Conservation (phyloP, 768 basidiomycete species). For the Tulasnella sp. region DNA sequence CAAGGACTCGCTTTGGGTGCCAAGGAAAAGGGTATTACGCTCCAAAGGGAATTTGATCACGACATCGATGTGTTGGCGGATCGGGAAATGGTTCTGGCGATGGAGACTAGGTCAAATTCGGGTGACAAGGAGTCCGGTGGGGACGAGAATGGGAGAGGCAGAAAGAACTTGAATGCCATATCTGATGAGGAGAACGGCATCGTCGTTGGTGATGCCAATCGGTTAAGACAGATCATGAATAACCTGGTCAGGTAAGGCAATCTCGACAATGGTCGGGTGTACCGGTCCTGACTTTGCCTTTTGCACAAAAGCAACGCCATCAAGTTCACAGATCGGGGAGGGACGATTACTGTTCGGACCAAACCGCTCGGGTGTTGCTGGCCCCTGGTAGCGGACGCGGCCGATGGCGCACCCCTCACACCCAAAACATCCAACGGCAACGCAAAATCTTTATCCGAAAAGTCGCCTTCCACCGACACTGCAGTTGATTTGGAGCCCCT, state of each 20-base stretch:
- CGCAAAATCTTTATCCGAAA: not conserved
- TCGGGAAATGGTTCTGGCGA: conserved; percentile 21
- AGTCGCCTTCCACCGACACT: not conserved
- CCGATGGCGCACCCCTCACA: not conserved
- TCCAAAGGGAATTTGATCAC: conserved; percentile 36
- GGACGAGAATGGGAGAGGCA: no score
- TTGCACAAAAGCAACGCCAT: conserved; percentile 33
- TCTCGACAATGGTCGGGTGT: no score
- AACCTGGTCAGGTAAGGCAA: conserved; percentile 21
- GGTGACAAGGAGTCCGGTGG: conserved; percentile 6
- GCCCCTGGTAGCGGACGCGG: not conserved
- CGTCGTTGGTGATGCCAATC: conserved; percentile 39
- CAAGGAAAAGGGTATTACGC: conserved; percentile 34
- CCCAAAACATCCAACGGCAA: not conserved
- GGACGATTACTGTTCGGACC: conserved; percentile 35
- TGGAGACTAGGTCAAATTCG: conserved; percentile 21
- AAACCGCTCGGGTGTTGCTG: conserved; percentile 29
- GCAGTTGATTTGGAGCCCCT: not conserved
- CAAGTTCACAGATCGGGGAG: conserved; percentile 37
- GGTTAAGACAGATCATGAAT: conserved; percentile 33
- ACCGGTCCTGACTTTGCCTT: no score
- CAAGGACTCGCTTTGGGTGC: conserved; percentile 39
- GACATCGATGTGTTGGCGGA: conserved; percentile 35
- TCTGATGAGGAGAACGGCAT: conserved; percentile 31
- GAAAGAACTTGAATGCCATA: no score